A percentile compares a stretch with the other conserved stretches of the same genome.
Conservation (phyloP, 805 yeast genomes). For the Allodekkera sacchari region DNA sequence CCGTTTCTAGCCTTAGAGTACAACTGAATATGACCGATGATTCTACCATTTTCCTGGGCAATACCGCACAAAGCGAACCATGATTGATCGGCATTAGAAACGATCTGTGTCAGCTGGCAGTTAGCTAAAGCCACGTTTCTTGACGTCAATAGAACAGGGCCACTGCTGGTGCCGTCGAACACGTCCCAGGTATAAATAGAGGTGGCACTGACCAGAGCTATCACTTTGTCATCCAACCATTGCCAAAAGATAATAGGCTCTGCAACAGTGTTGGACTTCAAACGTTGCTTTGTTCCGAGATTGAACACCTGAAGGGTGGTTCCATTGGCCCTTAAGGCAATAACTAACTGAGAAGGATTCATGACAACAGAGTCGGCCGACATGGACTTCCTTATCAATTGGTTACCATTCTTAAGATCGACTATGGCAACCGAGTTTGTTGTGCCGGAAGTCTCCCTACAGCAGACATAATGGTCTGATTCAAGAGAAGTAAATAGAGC, state of each 20-base stretch:
- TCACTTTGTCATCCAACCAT: slow-evolving; percentile 67
- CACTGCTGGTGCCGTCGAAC: slow-evolving; percentile 68
- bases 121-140: slow-evolving; percentile 74
- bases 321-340: slow-evolving; percentile 92
- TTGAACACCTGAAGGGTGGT: slow-evolving; percentile 93
- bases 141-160: slow-evolving; percentile 75
- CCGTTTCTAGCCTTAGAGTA: slow-evolving; percentile 82
- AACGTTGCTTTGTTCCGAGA: slow-evolving; percentile 75
- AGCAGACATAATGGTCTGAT: slow-evolving; percentile 83
- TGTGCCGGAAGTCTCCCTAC: slow-evolving; percentile 52
- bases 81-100: slow-evolving; percentile 66
- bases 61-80: slow-evolving; percentile 97
- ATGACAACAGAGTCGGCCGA: slow-evolving; percentile 95
- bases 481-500: slow-evolving; percentile 92
- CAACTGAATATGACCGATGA: slow-evolving; percentile 94
- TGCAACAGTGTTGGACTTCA: slow-evolving; percentile 76
- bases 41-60: slow-evolving; percentile 86
- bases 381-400: slow-evolving; percentile 85
- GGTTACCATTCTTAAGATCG: slow-evolving; percentile 71
- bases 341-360: slow-evolving; percentile 85
- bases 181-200: slow-evolving; percentile 76
- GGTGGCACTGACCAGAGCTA: slow-evolving; percentile 80
- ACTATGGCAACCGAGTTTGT: slow-evolving; percentile 92
- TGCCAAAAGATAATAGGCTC: slow-evolving; percentile 94
- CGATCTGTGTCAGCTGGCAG: slow-evolving; percentile 86